phyloP scores from a whole-genome alignment of 2,329 filamentous ascomycete genomes.

The Zalaria sp. region DNA sequence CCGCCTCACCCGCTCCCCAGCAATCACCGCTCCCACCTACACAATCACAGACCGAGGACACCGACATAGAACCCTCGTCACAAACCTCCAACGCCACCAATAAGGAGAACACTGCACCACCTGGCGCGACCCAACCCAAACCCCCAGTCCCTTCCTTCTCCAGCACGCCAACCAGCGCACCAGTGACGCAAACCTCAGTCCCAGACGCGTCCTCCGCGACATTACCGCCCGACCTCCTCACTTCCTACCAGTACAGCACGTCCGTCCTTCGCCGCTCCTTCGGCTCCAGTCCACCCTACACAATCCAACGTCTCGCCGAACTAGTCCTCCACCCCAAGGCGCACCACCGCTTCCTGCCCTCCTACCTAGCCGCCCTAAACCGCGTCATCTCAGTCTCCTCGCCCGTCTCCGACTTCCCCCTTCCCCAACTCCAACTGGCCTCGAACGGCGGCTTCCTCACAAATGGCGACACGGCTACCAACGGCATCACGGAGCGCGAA shows the following conservation, averaged over 20 bases:
- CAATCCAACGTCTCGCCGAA: slow-evolving; percentile 82
- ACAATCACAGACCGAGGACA: slow-evolving; percentile 3
- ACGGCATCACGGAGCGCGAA: slow-evolving; percentile 43
- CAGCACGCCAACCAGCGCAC: slow-evolving; percentile 6
- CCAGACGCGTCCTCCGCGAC: slow-evolving; percentile 22
- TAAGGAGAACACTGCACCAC: slow-evolving; percentile 52
- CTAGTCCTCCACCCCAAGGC: slow-evolving; percentile 61
- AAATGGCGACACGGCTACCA: slow-evolving; percentile 39
- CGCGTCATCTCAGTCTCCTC: slow-evolving; percentile 85
- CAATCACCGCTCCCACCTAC: slow-evolving; percentile 15
- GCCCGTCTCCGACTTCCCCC: slow-evolving; percentile 63
- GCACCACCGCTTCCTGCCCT: slow-evolving; percentile 68
- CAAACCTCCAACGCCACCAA: slow-evolving; percentile 34
- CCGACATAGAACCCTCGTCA: slow-evolving; percentile 3
- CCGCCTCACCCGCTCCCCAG: slow-evolving; percentile 13
- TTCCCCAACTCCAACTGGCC: slow-evolving; percentile 42
- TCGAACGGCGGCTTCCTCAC: slow-evolving; percentile 33
- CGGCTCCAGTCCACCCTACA: slow-evolving; percentile 66
- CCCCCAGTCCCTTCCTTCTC: slow-evolving; percentile 30
- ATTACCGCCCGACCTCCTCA: slow-evolving; percentile 50
- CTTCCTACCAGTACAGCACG: slow-evolving; percentile 29
- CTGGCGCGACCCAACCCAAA: slow-evolving; percentile 22
- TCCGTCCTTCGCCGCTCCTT: slow-evolving; percentile 41
- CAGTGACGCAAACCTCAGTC: slow-evolving; percentile 26
- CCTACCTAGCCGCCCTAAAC: slow-evolving; percentile 83